Percentiles rank a stretch among this genome's conserved stretches.
Evolutionary conservation across 2,329 filamentous ascomycete species (phyloP).

Genomic region (Ceratocystiopsis minuta): DNA sequence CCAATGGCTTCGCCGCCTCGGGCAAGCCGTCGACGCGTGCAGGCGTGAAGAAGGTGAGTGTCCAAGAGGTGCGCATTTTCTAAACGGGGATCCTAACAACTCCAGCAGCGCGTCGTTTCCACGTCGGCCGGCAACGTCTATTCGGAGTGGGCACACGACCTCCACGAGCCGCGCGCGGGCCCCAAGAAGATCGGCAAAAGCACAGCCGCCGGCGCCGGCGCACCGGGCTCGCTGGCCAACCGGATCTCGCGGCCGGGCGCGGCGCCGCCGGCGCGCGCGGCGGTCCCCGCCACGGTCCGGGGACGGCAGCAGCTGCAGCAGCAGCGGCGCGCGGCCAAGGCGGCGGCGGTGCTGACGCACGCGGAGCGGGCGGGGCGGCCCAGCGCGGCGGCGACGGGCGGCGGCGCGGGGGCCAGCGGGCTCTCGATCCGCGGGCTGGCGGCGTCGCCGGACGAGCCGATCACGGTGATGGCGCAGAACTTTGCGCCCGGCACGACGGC

Average conservation of each 20-base stretch:
- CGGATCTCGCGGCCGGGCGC: conserved; percentile 20
- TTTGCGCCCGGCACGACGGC: conserved; percentile 68
- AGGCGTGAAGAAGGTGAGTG: conserved; percentile 50
- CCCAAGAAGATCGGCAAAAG: conserved; percentile 7
- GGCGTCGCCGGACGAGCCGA: conserved; percentile 32
- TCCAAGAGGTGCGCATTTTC: neutral
- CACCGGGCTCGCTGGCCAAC: conserved; percentile 24
- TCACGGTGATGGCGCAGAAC: conserved; percentile 58
- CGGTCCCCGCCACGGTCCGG: neutral
- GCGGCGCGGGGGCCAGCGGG: conserved; percentile 17
- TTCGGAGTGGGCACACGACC: conserved; percentile 54
- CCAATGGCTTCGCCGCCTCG: conserved; percentile 18
- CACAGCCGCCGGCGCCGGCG: conserved; percentile 10
- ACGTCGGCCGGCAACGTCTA: conserved; percentile 32
- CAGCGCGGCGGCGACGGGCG: conserved; percentile 3
- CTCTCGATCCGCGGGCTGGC: conserved; percentile 58
- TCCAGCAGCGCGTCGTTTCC: conserved; percentile 14
- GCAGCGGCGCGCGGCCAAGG: conserved; percentile 20
- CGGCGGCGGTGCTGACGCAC: conserved; percentile 25
- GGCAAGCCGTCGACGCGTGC: conserved; percentile 52
- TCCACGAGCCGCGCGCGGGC: conserved; percentile 27
- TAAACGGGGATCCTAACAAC: neutral
- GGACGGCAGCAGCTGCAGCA: conserved; percentile 3
- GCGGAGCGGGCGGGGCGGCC: conserved; percentile 1
- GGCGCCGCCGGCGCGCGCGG: conserved; percentile 1